Evolutionary conservation across 768 basidiomycete species (phyloP), one percentile per base, ranked within the genome.

Genomic region (Russula sp.): DNA sequence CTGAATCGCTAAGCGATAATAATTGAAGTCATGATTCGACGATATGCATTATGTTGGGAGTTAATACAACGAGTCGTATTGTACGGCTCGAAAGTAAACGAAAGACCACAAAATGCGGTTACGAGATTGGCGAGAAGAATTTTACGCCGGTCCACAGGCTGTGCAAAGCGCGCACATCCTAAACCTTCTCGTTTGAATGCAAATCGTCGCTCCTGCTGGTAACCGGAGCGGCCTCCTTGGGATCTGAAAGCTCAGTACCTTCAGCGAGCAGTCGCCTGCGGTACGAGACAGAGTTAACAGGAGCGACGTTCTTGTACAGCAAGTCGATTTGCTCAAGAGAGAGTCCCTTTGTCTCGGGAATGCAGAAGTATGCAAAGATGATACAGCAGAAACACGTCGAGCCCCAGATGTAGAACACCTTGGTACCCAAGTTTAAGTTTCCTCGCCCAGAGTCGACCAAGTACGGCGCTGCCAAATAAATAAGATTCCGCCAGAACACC

Each of bases 321-420:
- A 84, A 71, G 75, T 93, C 92, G 73, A 94, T 84, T 75, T 93
- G 88, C 78, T 94, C 92, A 67, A 94, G 83, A 20, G 89, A 87
- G 14, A 92, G 80, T 7, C 90, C 90, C 77, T 92, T 90, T 54
- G 86, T 88, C 80, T 92, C 90, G 50, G 89, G 89, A 63, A 93
- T 76, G 76, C 83, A 88, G 79, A 92, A 86, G 79, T 84, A 92
- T 18, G 90, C 83, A 78, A 92, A 94, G 70, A 91, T 57, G 72
- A 87, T 74, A 73, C 86, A 88, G 69, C 84, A 81, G 52, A 80
- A 73, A 71, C 90, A 92, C 9, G 85, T 88, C 55, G 75, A 71
- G 38, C 81, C 82, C 92, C 91, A 94, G 74, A 94, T 81, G 80
- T 92, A 93, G 84, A 94, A 94, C 72, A 92, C 90, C 73, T 88